Conservation (phyloP, 768 basidiomycete species). For the Lactarius psammicola region DNA sequence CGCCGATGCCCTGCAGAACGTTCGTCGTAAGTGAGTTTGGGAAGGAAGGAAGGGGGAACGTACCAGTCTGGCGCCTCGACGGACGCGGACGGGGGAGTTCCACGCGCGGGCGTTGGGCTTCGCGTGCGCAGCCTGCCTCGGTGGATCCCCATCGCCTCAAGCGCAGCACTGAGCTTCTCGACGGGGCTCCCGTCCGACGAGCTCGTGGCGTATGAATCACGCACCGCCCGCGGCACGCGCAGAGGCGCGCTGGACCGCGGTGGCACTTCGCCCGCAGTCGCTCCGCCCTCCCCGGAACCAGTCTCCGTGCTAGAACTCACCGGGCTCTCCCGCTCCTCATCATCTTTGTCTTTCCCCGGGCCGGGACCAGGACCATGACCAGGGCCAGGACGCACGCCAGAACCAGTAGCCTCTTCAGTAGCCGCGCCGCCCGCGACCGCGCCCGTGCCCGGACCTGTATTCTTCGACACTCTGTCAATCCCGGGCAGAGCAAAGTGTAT, state of each 20-base stretch:
- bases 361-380: background rate
- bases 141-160: slow-evolving; percentile 39
- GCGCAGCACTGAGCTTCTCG: slow-evolving; percentile 37
- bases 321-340: slow-evolving; percentile 8
- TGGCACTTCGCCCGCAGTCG: background rate
- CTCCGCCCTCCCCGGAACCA: slow-evolving; percentile 14
- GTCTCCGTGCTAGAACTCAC: slow-evolving; percentile 7
- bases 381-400: background rate
- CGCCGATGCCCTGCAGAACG: slow-evolving; percentile 37
- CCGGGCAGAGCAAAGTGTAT: slow-evolving; percentile 10
- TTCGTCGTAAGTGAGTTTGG: background rate
- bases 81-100: slow-evolving; percentile 5
- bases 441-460: slow-evolving; percentile 1
- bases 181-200: slow-evolving; percentile 51
- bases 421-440: background rate
- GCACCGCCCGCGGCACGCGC: slow-evolving; percentile 31
- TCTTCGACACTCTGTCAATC: slow-evolving; percentile 6
- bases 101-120: slow-evolving; percentile 51
- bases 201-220: slow-evolving; percentile 41
- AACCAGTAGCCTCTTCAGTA: background rate
- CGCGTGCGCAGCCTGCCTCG: slow-evolving; percentile 53
- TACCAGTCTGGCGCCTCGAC: slow-evolving; percentile 45
- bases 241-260: slow-evolving; percentile 29
- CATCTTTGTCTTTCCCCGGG: background rate
- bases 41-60: slow-evolving; percentile 26